These are phyloP conservation scores for Austroboletus niveus DNA, from an alignment of 1,284 basidiomycete species.

Conservation along the genomic window DNA sequence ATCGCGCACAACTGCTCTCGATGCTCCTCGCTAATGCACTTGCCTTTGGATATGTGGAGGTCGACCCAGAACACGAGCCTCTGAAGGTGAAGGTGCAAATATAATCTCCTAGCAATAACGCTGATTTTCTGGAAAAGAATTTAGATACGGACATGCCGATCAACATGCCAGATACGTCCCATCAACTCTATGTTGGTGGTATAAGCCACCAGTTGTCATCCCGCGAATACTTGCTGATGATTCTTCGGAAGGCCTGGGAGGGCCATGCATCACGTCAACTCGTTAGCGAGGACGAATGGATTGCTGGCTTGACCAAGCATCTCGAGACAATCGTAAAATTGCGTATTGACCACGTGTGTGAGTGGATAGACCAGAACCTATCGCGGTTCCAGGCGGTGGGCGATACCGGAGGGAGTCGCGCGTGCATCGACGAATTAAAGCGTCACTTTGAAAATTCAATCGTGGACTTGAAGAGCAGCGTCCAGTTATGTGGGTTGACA, in stretches of 20 bases:
- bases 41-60: constrained; percentile 44
- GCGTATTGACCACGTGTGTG: constrained; percentile 44
- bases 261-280: constrained; percentile 30
- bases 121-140: constrained; percentile 36
- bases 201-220: constrained; percentile 15
- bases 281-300: constrained; percentile 42
- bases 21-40: constrained; percentile 45
- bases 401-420: constrained; percentile 24
- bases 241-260: constrained; percentile 36
- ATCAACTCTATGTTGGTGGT: constrained; percentile 39
- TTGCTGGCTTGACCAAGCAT: constrained; percentile 34
- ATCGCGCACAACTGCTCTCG: constrained; percentile 47
- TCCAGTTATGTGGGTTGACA: constrained; percentile 48
- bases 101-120: rapidly evolving
- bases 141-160: constrained; percentile 46
- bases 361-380: constrained; percentile 52
- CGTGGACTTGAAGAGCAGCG: constrained; percentile 43
- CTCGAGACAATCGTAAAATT: constrained; percentile 39
- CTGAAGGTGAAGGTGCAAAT: constrained; percentile 40
- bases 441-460: constrained; percentile 41
- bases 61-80: constrained; percentile 44
- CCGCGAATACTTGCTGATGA: constrained; percentile 31
- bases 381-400: constrained; percentile 40
- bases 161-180: constrained; percentile 33
- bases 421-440: constrained; percentile 43